phyloP scores from a whole-genome alignment of 75 land plant species.

The Pinus albicaulis region DNA sequence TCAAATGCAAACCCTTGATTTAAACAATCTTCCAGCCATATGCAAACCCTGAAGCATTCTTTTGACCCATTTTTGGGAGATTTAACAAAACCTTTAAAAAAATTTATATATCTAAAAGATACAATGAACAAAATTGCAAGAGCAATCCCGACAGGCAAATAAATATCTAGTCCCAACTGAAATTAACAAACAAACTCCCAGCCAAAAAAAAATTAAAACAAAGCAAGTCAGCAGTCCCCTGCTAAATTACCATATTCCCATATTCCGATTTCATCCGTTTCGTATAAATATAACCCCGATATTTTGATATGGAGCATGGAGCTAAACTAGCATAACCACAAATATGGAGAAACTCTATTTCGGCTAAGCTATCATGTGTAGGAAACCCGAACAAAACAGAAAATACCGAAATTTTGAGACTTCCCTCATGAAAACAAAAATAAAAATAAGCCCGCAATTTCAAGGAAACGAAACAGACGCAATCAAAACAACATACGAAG shows the following conservation, averaged over 20 bases:
- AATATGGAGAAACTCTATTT: no score
- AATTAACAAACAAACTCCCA: background rate
- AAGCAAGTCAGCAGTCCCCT: no score
- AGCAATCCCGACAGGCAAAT: background rate
- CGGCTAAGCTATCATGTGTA: background rate
- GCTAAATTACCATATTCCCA: no score
- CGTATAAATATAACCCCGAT: no score
- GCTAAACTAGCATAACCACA: no score
- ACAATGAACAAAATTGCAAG: background rate
- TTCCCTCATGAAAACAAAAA: background rate
- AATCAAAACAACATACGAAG: background rate
- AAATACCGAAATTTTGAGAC: background rate
- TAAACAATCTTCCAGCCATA: background rate
- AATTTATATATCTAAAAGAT: background rate
- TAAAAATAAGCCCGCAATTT: background rate
- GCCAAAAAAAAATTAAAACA: no score
- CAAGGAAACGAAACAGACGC: background rate
- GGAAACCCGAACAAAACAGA: background rate
- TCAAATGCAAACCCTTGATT: background rate
- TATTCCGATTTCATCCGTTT: no score
- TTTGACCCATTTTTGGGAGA: background rate
- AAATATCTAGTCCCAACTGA: background rate
- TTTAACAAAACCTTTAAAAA: background rate
- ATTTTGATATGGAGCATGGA: no score
- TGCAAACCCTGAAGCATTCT: background rate